Evolutionary conservation across 2,329 filamentous ascomycete genomes (phyloP).

Genomic region (Fusarium sp.): DNA sequence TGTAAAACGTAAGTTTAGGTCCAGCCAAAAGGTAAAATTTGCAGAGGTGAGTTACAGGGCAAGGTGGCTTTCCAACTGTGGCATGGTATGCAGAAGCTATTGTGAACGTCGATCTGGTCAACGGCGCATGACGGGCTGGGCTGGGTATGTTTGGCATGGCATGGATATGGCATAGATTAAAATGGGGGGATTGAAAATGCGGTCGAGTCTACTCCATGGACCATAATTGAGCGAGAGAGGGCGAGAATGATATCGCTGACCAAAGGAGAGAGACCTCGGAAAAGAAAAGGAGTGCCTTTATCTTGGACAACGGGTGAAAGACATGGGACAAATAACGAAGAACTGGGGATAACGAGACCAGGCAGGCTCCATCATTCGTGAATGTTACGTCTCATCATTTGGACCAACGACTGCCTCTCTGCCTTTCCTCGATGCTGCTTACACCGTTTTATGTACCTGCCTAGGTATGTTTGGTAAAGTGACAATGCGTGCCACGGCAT

Average conservation of each 20-base stretch:
- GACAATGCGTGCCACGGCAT: not conserved
- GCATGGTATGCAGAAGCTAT: slow-evolving; percentile 20
- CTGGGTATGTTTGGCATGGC: slow-evolving; percentile 17
- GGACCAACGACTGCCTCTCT: not conserved
- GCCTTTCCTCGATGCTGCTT: slow-evolving; percentile 13
- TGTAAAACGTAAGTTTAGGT: not conserved
- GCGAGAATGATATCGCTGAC: slow-evolving; percentile 21
- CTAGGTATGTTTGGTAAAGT: slow-evolving; percentile 4
- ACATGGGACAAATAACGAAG: slow-evolving; percentile 20
- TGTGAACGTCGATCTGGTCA: slow-evolving; percentile 26
- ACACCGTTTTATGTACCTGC: slow-evolving; percentile 4
- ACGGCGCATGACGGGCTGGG: slow-evolving; percentile 25
- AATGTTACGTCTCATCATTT: slow-evolving; percentile 11
- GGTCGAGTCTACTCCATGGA: slow-evolving; percentile 22
- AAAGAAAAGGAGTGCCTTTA: slow-evolving; percentile 20
- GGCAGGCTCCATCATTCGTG: slow-evolving; percentile 9
- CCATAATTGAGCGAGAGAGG: not conserved
- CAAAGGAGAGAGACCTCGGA: slow-evolving; percentile 8
- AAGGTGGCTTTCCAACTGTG: slow-evolving; percentile 9
- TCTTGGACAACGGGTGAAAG: slow-evolving; percentile 8
- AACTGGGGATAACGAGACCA: slow-evolving; percentile 14
- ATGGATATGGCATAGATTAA: not conserved
- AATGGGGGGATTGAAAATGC: slow-evolving; percentile 11
- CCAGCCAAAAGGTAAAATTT: not conserved
- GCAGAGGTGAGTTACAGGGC: not conserved